These are phyloP conservation scores for Neofusicoccum laricinum DNA, from an alignment of 2,329 filamentous ascomycete species.

Conservation along the genomic window DNA sequence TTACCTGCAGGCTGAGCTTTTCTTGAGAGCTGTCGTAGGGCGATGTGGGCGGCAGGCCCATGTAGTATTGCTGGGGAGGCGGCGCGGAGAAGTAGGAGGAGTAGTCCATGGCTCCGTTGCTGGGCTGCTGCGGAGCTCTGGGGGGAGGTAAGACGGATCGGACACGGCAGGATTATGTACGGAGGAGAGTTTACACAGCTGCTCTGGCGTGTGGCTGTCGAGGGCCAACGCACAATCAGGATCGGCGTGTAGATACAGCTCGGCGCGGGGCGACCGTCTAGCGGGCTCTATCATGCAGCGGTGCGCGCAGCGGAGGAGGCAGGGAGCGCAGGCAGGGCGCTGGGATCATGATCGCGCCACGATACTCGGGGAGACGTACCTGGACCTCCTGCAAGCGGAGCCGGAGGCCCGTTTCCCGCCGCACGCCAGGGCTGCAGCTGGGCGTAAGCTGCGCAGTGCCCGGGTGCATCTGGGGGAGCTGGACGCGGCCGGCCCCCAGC, in stretches of 20 bases:
- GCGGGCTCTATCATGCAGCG: neutral
- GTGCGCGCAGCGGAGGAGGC: neutral
- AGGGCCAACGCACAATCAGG: slow-evolving; percentile 1
- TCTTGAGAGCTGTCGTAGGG: slow-evolving; percentile 22
- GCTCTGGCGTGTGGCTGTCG: neutral
- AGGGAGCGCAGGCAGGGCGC: neutral
- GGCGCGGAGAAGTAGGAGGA: slow-evolving; percentile 48
- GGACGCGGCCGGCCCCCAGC: neutral
- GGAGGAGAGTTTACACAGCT: neutral
- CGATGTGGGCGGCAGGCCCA: slow-evolving; percentile 42
- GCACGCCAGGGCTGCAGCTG: neutral
- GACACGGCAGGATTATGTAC: slow-evolving; percentile 9
- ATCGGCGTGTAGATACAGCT: slow-evolving; percentile 7
- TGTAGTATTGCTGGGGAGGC: slow-evolving; percentile 48
- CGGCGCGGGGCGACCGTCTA: neutral
- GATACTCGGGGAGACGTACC: neutral
- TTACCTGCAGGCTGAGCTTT: slow-evolving; percentile 12
- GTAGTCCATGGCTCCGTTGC: slow-evolving; percentile 52
- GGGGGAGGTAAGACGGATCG: neutral
- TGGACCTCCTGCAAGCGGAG: slow-evolving; percentile 2
- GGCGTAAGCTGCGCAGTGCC: slow-evolving; percentile 5
- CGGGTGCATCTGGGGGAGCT: slow-evolving; percentile 1
- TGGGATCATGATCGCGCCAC: neutral
- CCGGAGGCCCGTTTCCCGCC: neutral
- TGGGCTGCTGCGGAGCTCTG: neutral